A percentile compares a stretch with the other conserved stretches of the same genome.
Conservation (phyloP, 108 stramenopile genomes). For the Pseudonitzschia multiseries region DNA sequence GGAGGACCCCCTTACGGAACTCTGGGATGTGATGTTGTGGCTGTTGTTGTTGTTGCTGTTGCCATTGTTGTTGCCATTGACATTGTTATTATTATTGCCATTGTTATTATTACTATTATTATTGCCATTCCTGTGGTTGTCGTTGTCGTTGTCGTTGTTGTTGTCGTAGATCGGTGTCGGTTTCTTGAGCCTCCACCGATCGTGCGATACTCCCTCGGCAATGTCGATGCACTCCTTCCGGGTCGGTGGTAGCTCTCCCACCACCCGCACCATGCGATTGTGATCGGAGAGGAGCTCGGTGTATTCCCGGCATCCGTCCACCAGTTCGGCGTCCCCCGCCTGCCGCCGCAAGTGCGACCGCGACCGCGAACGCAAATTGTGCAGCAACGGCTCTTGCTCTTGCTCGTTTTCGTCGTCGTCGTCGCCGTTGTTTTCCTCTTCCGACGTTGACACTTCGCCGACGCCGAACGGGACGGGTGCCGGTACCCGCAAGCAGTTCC, state of each 20-base stretch:
- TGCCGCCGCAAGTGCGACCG: not conserved
- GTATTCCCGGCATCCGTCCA: conserved; percentile 57
- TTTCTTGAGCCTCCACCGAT: not conserved
- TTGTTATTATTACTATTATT: no score
- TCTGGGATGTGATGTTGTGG: no score
- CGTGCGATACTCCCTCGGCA: conserved; percentile 16
- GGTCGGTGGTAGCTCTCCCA: conserved; percentile 36
- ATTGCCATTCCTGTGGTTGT: not conserved
- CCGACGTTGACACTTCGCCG: not conserved
- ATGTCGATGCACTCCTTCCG: conserved; percentile 1
- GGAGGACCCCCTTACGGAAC: not conserved
- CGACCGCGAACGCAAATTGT: no score
- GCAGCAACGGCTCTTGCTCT: no score
- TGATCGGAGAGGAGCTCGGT: conserved; percentile 44
- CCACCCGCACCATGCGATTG: conserved; percentile 39
- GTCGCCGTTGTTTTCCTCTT: not conserved
- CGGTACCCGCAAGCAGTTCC: not conserved
- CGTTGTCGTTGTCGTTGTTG: not conserved
- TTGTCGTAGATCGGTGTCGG: not conserved
- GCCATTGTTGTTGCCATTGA: no score
- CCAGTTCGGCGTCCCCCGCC: conserved; percentile 35
- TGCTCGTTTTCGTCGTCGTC: not conserved
- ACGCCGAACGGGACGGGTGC: conserved; percentile 26
- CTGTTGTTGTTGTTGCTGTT: no score
- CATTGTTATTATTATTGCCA: no score